A percentile compares a stretch with the other conserved stretches of the same genome.
Conservation (phyloP, 2,329 filamentous ascomycete genomes). For the Malbranchea cinnamomea region DNA sequence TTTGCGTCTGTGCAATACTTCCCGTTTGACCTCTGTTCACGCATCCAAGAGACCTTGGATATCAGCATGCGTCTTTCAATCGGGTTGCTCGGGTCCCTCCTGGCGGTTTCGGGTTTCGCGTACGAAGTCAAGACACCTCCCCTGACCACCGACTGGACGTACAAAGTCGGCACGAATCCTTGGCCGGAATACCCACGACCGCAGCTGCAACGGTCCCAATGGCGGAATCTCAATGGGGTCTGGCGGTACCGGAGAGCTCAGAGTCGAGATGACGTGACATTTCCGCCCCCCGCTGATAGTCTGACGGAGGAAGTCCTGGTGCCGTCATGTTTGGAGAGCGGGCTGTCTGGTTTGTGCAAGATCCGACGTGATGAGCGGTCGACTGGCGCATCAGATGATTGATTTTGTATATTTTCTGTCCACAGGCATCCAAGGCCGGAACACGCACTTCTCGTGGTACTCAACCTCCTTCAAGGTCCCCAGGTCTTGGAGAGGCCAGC, state of each 20-base stretch:
- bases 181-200: slow-evolving; percentile 38
- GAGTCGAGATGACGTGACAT: no score
- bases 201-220: slow-evolving; percentile 30
- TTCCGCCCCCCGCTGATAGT: slow-evolving; percentile 31
- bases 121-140: slow-evolving; percentile 29
- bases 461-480: slow-evolving; percentile 35
- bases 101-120: no score
- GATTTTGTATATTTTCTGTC: neutral
- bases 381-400: no score
- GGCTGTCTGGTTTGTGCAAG: slow-evolving; percentile 36
- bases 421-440: neutral
- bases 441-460: slow-evolving; percentile 29
- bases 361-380: no score
- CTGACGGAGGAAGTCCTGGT: slow-evolving; percentile 34
- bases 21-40: no score
- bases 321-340: slow-evolving; percentile 41
- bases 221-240: slow-evolving; percentile 36
- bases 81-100: no score
- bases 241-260: slow-evolving; percentile 32
- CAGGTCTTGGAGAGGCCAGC: slow-evolving; percentile 26
- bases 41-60: no score
- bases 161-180: slow-evolving; percentile 31
- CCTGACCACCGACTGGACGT: slow-evolving; percentile 31
- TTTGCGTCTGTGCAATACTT: no score
- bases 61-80: no score